phyloP scores from a whole-genome alignment of 345 rosid genomes.

The Melastoma malabathricum region DNA sequence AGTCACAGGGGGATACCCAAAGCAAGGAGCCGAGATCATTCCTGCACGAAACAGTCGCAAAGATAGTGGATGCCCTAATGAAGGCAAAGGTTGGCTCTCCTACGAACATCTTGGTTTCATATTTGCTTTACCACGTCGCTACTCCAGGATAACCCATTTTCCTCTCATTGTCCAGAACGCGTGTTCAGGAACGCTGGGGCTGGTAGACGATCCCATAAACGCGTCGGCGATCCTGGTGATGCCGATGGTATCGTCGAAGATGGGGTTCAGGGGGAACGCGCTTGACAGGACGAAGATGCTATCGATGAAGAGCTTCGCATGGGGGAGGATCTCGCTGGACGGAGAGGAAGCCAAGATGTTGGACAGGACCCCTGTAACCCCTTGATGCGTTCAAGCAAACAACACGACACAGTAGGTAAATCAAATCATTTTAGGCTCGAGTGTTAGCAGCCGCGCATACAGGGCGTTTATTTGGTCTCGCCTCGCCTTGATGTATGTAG shows the following conservation, averaged over 20 bases:
- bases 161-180: slow-evolving; percentile 41
- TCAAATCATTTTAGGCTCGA: neutral
- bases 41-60: slow-evolving; percentile 40
- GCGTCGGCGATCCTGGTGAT: slow-evolving; percentile 91
- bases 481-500: too few relatives aligned
- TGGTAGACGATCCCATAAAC: slow-evolving; percentile 83
- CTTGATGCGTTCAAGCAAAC: slow-evolving; percentile 1
- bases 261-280: slow-evolving; percentile 65
- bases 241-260: slow-evolving; percentile 97
- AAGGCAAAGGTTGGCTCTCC: slow-evolving; percentile 58
- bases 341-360: slow-evolving; percentile 33
- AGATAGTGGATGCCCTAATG: slow-evolving; percentile 36
- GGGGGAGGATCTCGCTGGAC: slow-evolving; percentile 47
- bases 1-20: slow-evolving; percentile 36
- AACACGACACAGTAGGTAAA: too few relatives aligned
- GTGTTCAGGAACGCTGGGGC: slow-evolving; percentile 52
- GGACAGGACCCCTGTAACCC: slow-evolving; percentile 22
- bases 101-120: too few relatives aligned
- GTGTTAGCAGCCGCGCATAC: neutral
- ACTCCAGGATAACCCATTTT: too few relatives aligned
- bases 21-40: slow-evolving; percentile 48
- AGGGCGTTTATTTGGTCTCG: neutral
- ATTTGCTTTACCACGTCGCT: too few relatives aligned
- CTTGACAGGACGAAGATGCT: slow-evolving; percentile 52
- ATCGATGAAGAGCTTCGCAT: slow-evolving; percentile 50